phyloP scores from a whole-genome alignment of 2,329 filamentous ascomycete species.

The Beauveria rudraprayagi region DNA sequence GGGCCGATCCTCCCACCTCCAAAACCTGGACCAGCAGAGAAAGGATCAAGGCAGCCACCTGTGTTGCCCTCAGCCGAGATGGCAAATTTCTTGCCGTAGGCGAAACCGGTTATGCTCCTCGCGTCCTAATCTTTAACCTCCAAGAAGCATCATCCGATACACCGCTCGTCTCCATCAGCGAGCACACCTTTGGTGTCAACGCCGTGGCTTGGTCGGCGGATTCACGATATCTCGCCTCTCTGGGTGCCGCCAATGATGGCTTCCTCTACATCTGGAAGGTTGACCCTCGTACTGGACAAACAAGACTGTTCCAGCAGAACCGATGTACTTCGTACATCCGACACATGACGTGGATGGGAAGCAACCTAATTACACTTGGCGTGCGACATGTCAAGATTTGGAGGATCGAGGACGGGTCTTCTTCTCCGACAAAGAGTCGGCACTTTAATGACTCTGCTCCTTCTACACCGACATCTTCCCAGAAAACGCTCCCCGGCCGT shows the following conservation, averaged over 20 bases:
- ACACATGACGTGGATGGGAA: constrained; percentile 86
- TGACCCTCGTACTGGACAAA: constrained; percentile 71
- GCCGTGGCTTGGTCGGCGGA: constrained; percentile 86
- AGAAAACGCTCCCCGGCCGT: constrained; percentile 68
- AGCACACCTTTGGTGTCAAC: constrained; percentile 84
- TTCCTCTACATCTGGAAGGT: constrained; percentile 89
- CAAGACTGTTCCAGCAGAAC: constrained; percentile 75
- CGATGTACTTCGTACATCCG: constrained; percentile 83
- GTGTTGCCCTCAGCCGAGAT: constrained; percentile 79
- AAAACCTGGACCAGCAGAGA: constrained; percentile 85
- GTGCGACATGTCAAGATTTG: constrained; percentile 91
- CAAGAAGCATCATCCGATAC: constrained; percentile 71
- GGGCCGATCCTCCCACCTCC: constrained; percentile 54
- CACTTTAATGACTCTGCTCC: constrained; percentile 35
- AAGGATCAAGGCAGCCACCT: constrained; percentile 88
- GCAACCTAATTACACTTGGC: constrained; percentile 74
- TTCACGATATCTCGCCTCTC: constrained; percentile 75
- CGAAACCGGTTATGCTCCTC: constrained; percentile 88
- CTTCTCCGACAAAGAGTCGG: constrained; percentile 57
- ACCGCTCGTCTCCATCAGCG: constrained; percentile 76
- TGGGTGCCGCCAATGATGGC: constrained; percentile 85
- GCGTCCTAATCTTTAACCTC: constrained; percentile 83
- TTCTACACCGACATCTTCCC: constrained; percentile 23
- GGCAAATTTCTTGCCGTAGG: constrained; percentile 84
- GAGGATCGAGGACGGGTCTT: constrained; percentile 63